Conservation (phyloP, 306 rosid species). For the Dicorynia guianensis region DNA sequence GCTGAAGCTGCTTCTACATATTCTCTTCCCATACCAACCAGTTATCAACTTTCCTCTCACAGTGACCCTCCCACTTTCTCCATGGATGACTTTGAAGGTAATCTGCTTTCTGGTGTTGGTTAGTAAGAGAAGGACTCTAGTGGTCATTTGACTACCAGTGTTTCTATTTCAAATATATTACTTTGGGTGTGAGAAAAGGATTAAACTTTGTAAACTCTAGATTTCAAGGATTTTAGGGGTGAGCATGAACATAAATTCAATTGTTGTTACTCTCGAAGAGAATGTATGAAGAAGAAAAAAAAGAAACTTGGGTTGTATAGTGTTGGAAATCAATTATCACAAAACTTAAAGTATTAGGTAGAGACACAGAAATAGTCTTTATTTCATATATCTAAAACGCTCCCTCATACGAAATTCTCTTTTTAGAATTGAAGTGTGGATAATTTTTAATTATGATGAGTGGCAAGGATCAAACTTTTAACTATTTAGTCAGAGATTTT, state of each 20-base stretch:
- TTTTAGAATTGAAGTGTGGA: too few relatives aligned
- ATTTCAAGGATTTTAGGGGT: conserved; percentile 21
- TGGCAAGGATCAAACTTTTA: too few relatives aligned
- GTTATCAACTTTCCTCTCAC: conserved; percentile 44
- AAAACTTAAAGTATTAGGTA: too few relatives aligned
- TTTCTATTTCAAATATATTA: neutral
- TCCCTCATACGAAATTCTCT: too few relatives aligned
- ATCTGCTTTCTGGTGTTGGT: conserved; percentile 36
- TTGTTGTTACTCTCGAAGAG: neutral
- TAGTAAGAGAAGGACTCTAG: conserved; percentile 14
- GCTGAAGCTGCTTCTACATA: conserved; percentile 75
- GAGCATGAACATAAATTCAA: conserved; percentile 10
- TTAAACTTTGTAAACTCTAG: conserved; percentile 6
- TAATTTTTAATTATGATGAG: too few relatives aligned
- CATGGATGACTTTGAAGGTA: conserved; percentile 96
- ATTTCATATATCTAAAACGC: too few relatives aligned
- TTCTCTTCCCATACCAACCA: conserved; percentile 51
- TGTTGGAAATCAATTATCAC: too few relatives aligned
- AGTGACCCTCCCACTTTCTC: conserved; percentile 73
- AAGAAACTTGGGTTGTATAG: neutral
- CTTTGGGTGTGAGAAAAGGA: neutral
- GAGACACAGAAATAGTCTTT: too few relatives aligned
- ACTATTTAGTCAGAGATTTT: too few relatives aligned
- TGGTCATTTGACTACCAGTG: conserved; percentile 17
- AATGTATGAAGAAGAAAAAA: neutral